These are phyloP conservation scores for Polyplosphaeria fusca DNA, from an alignment of 495 filamentous ascomycete species.

Conservation along the genomic window DNA sequence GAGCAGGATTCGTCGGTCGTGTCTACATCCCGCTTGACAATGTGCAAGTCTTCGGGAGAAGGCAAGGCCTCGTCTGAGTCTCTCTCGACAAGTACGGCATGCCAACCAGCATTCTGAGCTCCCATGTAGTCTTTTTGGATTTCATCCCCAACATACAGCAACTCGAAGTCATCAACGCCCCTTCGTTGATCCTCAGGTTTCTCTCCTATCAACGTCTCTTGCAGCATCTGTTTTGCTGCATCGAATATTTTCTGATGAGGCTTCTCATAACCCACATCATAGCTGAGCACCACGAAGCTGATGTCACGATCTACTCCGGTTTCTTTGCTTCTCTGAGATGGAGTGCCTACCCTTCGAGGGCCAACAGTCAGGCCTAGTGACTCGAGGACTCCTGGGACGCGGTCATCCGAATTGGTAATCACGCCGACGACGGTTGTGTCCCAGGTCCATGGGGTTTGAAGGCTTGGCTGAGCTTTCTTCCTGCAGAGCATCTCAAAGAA, in stretches of 20 bases:
- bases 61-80: constrained; percentile 5
- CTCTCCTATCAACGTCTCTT: constrained; percentile 17
- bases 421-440: constrained; percentile 57
- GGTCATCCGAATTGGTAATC: constrained; percentile 75
- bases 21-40: not conserved
- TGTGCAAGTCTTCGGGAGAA: not conserved
- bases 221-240: constrained; percentile 49
- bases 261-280: constrained; percentile 70
- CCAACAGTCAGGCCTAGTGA: constrained; percentile 60
- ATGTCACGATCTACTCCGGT: constrained; percentile 47
- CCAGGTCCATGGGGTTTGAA: constrained; percentile 36
- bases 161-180: constrained; percentile 42
- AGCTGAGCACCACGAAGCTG: constrained; percentile 67
- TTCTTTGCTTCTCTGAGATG: not conserved
- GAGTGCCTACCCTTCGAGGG: constrained; percentile 20
- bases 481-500: constrained; percentile 52
- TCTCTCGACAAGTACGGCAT: constrained; percentile 52
- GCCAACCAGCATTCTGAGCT: constrained; percentile 63
- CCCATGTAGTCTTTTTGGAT: constrained; percentile 59
- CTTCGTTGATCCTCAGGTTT: not conserved
- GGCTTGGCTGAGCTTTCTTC: constrained; percentile 5
- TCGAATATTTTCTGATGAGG: constrained; percentile 62
- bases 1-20: constrained; percentile 1
- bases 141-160: constrained; percentile 69
- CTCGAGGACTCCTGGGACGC: constrained; percentile 59